phyloP scores from a whole-genome alignment of 805 yeast genomes.

The Dipodascus albidus region DNA sequence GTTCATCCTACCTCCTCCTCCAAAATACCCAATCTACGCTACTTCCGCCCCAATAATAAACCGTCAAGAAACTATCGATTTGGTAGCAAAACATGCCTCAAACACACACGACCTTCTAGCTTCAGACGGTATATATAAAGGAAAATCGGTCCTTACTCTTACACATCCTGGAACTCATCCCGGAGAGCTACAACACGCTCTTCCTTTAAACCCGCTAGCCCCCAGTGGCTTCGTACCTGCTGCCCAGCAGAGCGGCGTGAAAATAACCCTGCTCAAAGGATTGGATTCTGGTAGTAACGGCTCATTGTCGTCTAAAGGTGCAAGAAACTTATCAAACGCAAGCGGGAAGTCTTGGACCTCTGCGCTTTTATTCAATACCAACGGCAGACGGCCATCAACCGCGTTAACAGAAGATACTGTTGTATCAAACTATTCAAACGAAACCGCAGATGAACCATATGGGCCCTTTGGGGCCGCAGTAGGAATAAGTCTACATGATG shows the following conservation, averaged over 20 bases:
- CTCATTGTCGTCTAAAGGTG: not conserved
- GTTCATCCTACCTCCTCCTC: conserved; percentile 4
- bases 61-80: conserved; percentile 15
- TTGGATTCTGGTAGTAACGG: not conserved
- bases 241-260: conserved; percentile 16
- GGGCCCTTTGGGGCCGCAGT: not conserved
- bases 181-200: conserved; percentile 22
- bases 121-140: conserved; percentile 24
- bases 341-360: conserved; percentile 1
- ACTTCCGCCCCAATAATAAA: conserved; percentile 12
- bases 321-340: not conserved
- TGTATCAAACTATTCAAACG: not conserved
- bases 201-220: conserved; percentile 25
- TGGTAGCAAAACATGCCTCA: conserved; percentile 10
- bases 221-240: conserved; percentile 22
- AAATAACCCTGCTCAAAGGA: conserved; percentile 3
- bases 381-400: not conserved
- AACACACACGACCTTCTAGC: conserved; percentile 18
- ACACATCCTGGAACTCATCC: conserved; percentile 31
- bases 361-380: not conserved
- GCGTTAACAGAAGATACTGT: not conserved
- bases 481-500: not conserved
- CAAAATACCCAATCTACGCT: conserved; percentile 1
- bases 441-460: not conserved
- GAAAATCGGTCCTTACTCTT: conserved; percentile 21